These are phyloP conservation scores for Cyanidioschyzon merolae DNA, from an alignment of 23 red algal genomes.

Conservation along the genomic window DNA sequence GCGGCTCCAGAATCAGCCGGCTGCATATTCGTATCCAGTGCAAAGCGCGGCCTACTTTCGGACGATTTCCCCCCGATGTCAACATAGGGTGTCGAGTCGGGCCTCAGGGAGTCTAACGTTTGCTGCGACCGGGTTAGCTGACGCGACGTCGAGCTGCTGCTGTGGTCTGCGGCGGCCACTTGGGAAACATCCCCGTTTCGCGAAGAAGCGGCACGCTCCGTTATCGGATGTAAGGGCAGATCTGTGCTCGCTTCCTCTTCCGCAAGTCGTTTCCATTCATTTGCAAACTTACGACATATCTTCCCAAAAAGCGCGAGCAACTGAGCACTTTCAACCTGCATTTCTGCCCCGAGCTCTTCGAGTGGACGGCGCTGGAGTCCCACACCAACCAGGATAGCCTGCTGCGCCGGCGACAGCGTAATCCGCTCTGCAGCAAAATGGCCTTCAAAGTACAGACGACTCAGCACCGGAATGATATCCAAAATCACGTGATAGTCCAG, in stretches of 20 bases:
- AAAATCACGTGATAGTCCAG: constrained; percentile 84
- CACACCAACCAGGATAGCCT: constrained; percentile 61
- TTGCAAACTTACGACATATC: constrained; percentile 62
- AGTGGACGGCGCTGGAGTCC: constrained; percentile 66
- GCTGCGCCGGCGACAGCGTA: constrained; percentile 61
- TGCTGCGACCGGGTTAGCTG: no score
- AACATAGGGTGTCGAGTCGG: no score
- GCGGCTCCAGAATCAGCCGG: no score
- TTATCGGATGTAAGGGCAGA: neutral
- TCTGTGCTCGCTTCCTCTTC: neutral
- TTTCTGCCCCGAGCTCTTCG: constrained; percentile 43
- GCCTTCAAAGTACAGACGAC: constrained; percentile 41
- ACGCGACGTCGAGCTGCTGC: no score
- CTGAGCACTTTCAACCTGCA: constrained; percentile 49
- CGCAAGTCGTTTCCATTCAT: neutral
- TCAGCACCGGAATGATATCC: constrained; percentile 69
- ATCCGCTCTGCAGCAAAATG: constrained; percentile 25
- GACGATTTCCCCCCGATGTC: no score
- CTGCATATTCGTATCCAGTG: no score
- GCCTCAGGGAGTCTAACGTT: no score
- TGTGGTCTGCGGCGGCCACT: no score
- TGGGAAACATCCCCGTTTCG: no score
- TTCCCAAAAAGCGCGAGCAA: constrained; percentile 88
- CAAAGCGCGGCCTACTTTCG: no score
- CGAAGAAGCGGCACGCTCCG: no score